Base-by-base conservation (phyloP, 2,329 filamentous ascomycete genomes). In the Plenodomus lindquistii region DNA sequence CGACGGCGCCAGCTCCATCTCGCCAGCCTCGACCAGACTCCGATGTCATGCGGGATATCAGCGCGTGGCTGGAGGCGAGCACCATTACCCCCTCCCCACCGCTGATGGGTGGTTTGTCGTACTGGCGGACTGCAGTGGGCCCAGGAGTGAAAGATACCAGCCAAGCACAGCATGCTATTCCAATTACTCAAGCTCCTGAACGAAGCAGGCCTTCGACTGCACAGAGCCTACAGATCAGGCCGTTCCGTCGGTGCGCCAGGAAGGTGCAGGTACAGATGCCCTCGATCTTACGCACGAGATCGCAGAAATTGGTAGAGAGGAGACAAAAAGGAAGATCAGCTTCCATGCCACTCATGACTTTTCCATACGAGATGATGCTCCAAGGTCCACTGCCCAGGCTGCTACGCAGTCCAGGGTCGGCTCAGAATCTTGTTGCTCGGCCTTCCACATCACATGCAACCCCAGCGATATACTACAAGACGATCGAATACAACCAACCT, bases 31-130 rank as follows among this genome's bases (percentile, higher is more conserved):
- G 67, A 45, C 61, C 66, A 20, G 53, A 64, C n/a, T 62, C 67
- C 0, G 54, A 44, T 29, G 48, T 64, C 10, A 52, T 65, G 11
- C 59, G 59, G 10, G 54, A 71, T 36, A 59, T 72, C 13, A 59
- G 67, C 39, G 66, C 62, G 37, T 71, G 69, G 69, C 53, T 72
- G 2, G 66, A 70, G 29, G 57, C 64, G 7, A 70, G 61, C 45
- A 49, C 55, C 27, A 58, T 42, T 21, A 59, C 52, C n/a, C 57
- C 63, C 1, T 58, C 63, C 8, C 58, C 62, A 37, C 60, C 62
- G 2, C 45, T 72, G 16, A 72, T 72, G 69, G 51, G 54, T 5
- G 69, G 67, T n/a, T 31, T 71, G 5, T 46, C 62, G 6, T 72
- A 72, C 50, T 70, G 67, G 69, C 58, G 55, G 46, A 57, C 59